These are phyloP conservation scores for Crithidia acanthocephali DNA, from an alignment of 208 protist genomes.

Conservation along the genomic window DNA sequence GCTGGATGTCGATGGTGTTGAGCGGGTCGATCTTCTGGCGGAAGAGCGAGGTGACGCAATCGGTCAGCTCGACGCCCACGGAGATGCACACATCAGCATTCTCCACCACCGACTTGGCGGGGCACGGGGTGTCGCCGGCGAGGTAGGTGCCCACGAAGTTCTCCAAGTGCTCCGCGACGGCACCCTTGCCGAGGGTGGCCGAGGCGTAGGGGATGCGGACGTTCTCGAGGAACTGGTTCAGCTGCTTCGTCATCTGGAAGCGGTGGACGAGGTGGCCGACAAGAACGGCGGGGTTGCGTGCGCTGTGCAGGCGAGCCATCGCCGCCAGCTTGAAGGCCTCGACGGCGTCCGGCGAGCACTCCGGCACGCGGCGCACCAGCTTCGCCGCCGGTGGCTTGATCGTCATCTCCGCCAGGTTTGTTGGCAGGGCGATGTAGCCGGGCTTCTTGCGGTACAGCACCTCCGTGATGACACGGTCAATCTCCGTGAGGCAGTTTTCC, in stretches of 20 bases:
- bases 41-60: slow-evolving; percentile 44
- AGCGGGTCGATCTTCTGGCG: slow-evolving; percentile 45
- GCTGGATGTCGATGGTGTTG: slow-evolving; percentile 55
- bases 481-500: slow-evolving; percentile 52
- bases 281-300: slow-evolving; percentile 40
- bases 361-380: slow-evolving; percentile 34
- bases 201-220: slow-evolving; percentile 49
- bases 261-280: slow-evolving; percentile 52
- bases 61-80: slow-evolving; percentile 47
- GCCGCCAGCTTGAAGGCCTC: slow-evolving; percentile 39
- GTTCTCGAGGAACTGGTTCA: slow-evolving; percentile 45
- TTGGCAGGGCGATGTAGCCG: slow-evolving; percentile 53
- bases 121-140: slow-evolving; percentile 26
- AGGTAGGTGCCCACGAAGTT: slow-evolving; percentile 66
- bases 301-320: slow-evolving; percentile 14
- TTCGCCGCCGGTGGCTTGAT: slow-evolving; percentile 38
- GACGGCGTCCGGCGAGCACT: slow-evolving; percentile 32
- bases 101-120: slow-evolving; percentile 43
- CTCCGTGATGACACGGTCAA: slow-evolving; percentile 58
- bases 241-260: slow-evolving; percentile 27
- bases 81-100: slow-evolving; percentile 50
- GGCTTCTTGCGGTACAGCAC: slow-evolving; percentile 57
- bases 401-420: slow-evolving; percentile 41
- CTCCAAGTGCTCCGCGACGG: slow-evolving; percentile 43
- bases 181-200: slow-evolving; percentile 48